Base-by-base conservation (phyloP, 192 early-diverging fungal species). In the Rhizophlyctis rosea region DNA sequence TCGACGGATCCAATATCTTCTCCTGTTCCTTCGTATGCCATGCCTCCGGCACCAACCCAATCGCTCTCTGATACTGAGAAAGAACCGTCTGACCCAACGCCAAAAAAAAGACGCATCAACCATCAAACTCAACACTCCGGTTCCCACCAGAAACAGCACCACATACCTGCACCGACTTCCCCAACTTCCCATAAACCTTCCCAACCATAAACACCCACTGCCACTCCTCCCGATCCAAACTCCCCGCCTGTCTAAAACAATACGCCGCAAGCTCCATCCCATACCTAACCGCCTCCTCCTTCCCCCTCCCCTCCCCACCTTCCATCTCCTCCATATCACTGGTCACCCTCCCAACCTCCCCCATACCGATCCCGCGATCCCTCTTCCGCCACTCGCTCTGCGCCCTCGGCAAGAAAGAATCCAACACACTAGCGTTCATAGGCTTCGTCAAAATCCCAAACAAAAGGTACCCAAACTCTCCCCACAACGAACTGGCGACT, bases 1-100 rank as follows among this genome's bases (percentile, higher is more conserved):
- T 81, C 0, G 68, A 69, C 16, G 86, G 78, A 50, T 90, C 86
- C 32, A 87, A 70, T 23, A 86, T 82, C 33, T 55, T 80, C 59
- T 88, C 87, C 52, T 82, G 76, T 31, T 77, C 76, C 50, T 75
- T 77, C 13, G 68, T 77, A 16, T 36, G 21, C 68, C 68, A 77
- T 23, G 63, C 59, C 18, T 44, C 56, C 14, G 75, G 75, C 3
- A 77, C 64, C 9, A 77, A 50, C 14, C 25, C 13, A 14, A 77
- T 48, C 0, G 67, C 56, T 23, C 30, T 53, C 28, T 48, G 31
- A 60, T 69, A 76, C 16, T 34, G 27, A 3, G 39, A 18, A 44
- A 44, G 39, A 18, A 44, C 18, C 7, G 7, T 18, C 39, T 44
- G 39, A n/a, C n/a, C n/a, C n/a, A n/a, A n/a, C n/a, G n/a, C n/a